phyloP scores from a whole-genome alignment of 768 basidiomycete genomes.

The Chlorophyllum brunneum region DNA sequence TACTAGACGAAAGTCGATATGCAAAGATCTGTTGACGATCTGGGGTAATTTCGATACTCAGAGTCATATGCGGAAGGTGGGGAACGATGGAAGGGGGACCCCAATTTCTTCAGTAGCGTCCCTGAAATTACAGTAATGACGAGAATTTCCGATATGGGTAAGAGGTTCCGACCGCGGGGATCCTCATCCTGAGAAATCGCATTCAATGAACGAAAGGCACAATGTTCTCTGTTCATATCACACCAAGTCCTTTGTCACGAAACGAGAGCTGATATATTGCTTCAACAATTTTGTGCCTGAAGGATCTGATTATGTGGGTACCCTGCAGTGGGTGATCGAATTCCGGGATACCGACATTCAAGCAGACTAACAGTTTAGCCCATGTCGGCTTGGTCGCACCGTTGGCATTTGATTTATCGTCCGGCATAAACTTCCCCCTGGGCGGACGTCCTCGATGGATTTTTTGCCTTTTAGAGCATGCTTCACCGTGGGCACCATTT shows the following conservation, averaged over 20 bases:
- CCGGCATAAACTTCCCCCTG: not conserved
- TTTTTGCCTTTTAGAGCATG: conserved; percentile 11
- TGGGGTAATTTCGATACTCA: not conserved
- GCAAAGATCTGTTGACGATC: conserved; percentile 6
- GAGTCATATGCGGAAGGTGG: conserved; percentile 2
- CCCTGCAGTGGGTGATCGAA: no score
- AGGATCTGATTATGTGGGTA: no score
- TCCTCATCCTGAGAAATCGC: conserved; percentile 2
- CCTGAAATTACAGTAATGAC: conserved; percentile 4
- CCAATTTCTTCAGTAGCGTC: conserved; percentile 4
- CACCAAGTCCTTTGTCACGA: not conserved
- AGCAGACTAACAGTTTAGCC: not conserved
- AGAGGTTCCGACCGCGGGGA: conserved; percentile 10
- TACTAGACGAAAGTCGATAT: not conserved
- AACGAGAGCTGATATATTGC: not conserved
- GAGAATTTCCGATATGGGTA: conserved; percentile 4
- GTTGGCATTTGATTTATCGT: conserved; percentile 1
- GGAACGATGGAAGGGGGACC: conserved; percentile 6
- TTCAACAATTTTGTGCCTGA: no score
- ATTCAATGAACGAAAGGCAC: not conserved
- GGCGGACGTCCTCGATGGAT: conserved; percentile 11
- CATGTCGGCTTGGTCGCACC: conserved; percentile 1
- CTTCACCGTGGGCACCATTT: conserved; percentile 10
- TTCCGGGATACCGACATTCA: conserved; percentile 1
- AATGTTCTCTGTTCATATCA: not conserved